Evolutionary conservation across 2,329 filamentous ascomycete genomes (phyloP).

Genomic region (Anthostomella pinea): DNA sequence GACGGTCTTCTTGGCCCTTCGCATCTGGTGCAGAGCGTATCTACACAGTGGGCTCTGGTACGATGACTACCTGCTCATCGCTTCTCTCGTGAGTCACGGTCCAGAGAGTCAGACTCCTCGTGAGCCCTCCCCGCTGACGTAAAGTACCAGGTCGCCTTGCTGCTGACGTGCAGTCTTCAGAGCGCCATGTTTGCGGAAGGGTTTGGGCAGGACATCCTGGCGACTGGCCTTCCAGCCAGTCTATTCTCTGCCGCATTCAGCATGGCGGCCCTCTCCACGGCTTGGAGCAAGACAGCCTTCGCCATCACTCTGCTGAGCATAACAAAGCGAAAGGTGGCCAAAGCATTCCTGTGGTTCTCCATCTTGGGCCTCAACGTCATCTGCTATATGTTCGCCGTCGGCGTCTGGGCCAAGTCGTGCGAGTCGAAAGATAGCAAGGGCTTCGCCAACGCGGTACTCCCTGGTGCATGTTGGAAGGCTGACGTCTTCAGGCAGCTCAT

Average conservation of each 20-base stretch:
- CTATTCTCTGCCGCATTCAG: not conserved
- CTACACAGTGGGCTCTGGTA: constrained; percentile 4
- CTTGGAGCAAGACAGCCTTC: constrained; percentile 10
- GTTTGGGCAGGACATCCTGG: not conserved
- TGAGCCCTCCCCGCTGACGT: not conserved
- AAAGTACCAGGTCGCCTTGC: not conserved
- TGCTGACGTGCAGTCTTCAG: not conserved
- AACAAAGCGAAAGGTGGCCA: not conserved
- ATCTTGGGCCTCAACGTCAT: constrained; percentile 1
- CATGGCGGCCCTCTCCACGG: not conserved
- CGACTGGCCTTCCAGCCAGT: not conserved
- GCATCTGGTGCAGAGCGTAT: constrained; percentile 2
- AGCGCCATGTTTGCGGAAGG: constrained; percentile 2
- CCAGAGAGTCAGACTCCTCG: not conserved
- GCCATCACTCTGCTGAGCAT: constrained; percentile 5
- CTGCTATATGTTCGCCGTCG: constrained; percentile 4
- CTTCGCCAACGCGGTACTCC: not conserved
- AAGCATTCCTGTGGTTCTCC: constrained; percentile 1
- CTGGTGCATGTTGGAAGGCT: constrained; percentile 2
- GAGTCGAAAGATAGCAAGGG: not conserved
- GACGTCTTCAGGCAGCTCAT: not conserved
- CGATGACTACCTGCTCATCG: constrained; percentile 6
- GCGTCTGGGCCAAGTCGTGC: constrained; percentile 4
- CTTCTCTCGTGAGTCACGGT: constrained; percentile 4
- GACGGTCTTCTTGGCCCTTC: constrained; percentile 1